phyloP scores from a whole-genome alignment of 495 filamentous ascomycete genomes.

The Xylaria bambusicola region DNA sequence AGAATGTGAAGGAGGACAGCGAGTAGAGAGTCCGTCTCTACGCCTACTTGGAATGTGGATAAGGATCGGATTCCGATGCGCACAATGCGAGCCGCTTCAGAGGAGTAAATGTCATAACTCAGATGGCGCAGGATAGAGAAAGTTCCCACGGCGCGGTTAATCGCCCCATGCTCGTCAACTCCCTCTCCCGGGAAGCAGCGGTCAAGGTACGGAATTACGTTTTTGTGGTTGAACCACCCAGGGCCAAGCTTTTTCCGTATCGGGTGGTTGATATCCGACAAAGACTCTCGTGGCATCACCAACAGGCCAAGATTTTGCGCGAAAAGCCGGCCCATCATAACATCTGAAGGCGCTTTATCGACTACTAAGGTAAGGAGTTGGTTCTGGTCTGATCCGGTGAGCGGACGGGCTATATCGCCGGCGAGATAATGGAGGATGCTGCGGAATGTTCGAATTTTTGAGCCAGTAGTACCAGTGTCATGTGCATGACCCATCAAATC shows the following conservation, averaged over 20 bases:
- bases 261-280: slow-evolving; percentile 38
- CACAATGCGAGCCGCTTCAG: slow-evolving; percentile 38
- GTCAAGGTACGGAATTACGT: slow-evolving; percentile 23
- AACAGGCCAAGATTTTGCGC: slow-evolving; percentile 37
- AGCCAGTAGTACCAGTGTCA: not conserved
- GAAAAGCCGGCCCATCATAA: slow-evolving; percentile 28
- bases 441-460: slow-evolving; percentile 21
- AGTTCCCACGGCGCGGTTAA: slow-evolving; percentile 27
- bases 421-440: slow-evolving; percentile 32
- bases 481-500: not conserved
- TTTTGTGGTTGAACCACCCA: slow-evolving; percentile 28
- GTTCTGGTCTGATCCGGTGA: slow-evolving; percentile 17
- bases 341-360: slow-evolving; percentile 16
- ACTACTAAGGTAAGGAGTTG: slow-evolving; percentile 22
- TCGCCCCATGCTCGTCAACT: slow-evolving; percentile 15
- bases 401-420: slow-evolving; percentile 29
- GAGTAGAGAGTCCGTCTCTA: slow-evolving; percentile 38
- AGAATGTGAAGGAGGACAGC: slow-evolving; percentile 43
- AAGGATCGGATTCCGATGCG: slow-evolving; percentile 42
- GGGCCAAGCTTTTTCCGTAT: slow-evolving; percentile 22
- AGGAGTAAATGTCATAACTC: slow-evolving; percentile 43
- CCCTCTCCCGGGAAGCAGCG: slow-evolving; percentile 22
- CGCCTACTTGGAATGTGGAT: slow-evolving; percentile 22
- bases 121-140: slow-evolving; percentile 46
- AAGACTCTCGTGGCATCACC: slow-evolving; percentile 34